These are phyloP conservation scores for Pinus tabuliformis DNA, from an alignment of 75 land plant species.

Conservation along the genomic window DNA sequence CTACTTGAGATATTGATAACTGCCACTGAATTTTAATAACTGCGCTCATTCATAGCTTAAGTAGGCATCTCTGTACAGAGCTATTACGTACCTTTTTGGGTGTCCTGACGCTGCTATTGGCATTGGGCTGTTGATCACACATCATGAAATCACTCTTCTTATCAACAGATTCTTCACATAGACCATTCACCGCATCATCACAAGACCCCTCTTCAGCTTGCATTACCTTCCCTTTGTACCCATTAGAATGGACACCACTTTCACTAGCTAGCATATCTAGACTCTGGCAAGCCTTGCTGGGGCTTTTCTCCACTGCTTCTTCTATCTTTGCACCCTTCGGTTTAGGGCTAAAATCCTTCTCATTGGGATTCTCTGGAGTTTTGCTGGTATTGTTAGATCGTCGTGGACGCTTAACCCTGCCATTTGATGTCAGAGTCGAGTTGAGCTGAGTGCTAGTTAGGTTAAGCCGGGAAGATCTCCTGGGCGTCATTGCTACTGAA, in stretches of 20 bases:
- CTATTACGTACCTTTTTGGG: not conserved
- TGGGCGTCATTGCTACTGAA: no score
- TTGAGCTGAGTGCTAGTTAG: no score
- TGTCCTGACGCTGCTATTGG: not conserved
- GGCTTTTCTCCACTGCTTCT: not conserved
- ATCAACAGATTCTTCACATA: not conserved
- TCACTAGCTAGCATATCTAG: not conserved
- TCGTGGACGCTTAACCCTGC: no score
- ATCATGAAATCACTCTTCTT: not conserved
- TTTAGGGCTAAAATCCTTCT: not conserved
- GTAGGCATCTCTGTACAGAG: no score
- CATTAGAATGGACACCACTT: slow-evolving; percentile 3
- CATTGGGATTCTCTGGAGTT: no score
- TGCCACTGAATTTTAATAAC: no score
- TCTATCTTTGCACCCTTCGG: slow-evolving; percentile 3
- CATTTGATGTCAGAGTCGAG: no score
- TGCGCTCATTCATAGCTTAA: no score
- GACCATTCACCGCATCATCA: not conserved
- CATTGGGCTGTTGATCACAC: not conserved
- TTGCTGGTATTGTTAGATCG: no score
- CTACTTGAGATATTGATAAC: no score
- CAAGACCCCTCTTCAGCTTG: not conserved
- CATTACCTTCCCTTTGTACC: not conserved
- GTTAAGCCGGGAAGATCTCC: no score
- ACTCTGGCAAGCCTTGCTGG: not conserved